Percentiles rank a stretch among this genome's conserved stretches.
These are phyloP conservation scores for Fusarium sp. DNA, from an alignment of 2,329 filamentous ascomycete species.

Conservation along the genomic window DNA sequence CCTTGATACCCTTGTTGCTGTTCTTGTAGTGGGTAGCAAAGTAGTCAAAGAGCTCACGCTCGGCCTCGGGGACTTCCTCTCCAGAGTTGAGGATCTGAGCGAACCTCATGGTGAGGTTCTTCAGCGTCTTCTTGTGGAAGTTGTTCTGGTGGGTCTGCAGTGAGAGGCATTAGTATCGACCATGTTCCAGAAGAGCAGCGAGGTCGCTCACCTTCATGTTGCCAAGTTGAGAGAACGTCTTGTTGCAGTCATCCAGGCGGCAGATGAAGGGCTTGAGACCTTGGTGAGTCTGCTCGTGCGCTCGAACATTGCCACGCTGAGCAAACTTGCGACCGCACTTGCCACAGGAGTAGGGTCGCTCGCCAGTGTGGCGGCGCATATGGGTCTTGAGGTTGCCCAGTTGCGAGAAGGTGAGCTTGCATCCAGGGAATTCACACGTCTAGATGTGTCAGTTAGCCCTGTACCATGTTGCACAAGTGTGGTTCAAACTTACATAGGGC, in stretches of 20 bases:
- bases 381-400: slow-evolving; percentile 94
- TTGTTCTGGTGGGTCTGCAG: slow-evolving; percentile 89
- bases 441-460: slow-evolving; percentile 47
- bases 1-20: slow-evolving; percentile 98
- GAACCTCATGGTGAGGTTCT: slow-evolving; percentile 77
- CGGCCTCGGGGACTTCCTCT: slow-evolving; percentile 67
- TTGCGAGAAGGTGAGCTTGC: slow-evolving; percentile 86
- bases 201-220: slow-evolving; percentile 80
- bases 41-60: slow-evolving; percentile 85
- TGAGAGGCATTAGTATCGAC: slow-evolving; percentile 9
- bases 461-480: not conserved
- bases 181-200: not conserved
- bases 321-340: slow-evolving; percentile 86
- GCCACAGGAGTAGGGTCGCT: slow-evolving; percentile 84
- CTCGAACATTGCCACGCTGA: slow-evolving; percentile 85
- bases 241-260: slow-evolving; percentile 84
- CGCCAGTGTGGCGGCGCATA: slow-evolving; percentile 86
- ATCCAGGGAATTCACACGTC: slow-evolving; percentile 78
- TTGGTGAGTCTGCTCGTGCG: slow-evolving; percentile 85
- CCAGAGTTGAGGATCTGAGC: slow-evolving; percentile 68
- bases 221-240: slow-evolving; percentile 89
- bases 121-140: slow-evolving; percentile 83
- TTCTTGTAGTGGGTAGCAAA: slow-evolving; percentile 94
- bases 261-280: slow-evolving; percentile 84
- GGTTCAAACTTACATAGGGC: slow-evolving; percentile 78